Base-by-base conservation (phyloP, 2,329 filamentous ascomycete genomes). In the Nothophaeocryptopus gaeumannii region DNA sequence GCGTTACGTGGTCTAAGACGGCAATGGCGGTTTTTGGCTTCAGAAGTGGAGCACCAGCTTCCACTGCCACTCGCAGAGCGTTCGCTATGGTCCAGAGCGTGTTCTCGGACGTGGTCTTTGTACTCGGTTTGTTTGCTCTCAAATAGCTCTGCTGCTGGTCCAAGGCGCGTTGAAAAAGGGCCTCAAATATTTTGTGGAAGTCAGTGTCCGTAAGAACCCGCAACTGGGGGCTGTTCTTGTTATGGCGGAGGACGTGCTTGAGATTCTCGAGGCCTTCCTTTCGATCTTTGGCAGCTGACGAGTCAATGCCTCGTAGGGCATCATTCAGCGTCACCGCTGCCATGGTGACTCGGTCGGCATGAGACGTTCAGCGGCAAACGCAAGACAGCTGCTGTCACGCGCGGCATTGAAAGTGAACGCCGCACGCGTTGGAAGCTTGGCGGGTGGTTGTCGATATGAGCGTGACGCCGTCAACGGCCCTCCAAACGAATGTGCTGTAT, bases 111-210 rank as follows among this genome's bases (percentile, higher is more conserved):
- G 57, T 56, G 5, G 59, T 55, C 8, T 50, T 51, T n/a, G 56
- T 55, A 14, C 72, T 44, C 72, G 71, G 48, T 73, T 78, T 53
- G 74, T 77, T 20, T 10, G 76, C 76, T 47, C 78, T 79, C 48
- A 80, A 77, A 56, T 81, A 86, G 13, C 70, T 66, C 8, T 82
- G 75, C 64, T 88, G 89, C 59, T 96, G 90, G 11, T 77, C 69
- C 13, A 84, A 67, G 1, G 79, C 79, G 63, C 78, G 85, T 46
- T 80, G 78, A 64, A 96, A 96, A 2, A 97, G 73, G 1, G 82
- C 80, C 63, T 96, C 89, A 60, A 89, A 88, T 37, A 96, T 83
- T 51, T 81, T 80, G 63, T 93, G 86, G 59, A 88, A 95, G n/a
- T 80, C 80, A 65, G 86, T 88, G 65, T 95, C 89, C 39, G 79